Conservation (phyloP, 441 rosid species). For the Viola pubescens region DNA sequence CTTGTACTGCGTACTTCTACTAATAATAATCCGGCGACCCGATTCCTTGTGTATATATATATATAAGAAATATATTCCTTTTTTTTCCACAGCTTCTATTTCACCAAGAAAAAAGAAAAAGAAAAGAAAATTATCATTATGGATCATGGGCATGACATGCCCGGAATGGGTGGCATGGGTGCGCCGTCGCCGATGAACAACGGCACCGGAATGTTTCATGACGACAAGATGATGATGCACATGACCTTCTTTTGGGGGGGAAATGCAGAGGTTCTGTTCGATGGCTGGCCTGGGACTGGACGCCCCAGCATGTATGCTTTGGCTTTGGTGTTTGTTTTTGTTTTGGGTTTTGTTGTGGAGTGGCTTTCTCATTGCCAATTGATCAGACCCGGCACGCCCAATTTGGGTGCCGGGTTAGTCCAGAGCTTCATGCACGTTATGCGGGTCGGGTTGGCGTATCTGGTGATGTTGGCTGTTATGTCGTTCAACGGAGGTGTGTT, state of each 20-base stretch:
- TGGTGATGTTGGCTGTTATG: constrained; percentile 55
- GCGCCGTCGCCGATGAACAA: constrained; percentile 19
- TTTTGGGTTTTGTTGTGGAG: constrained; percentile 32
- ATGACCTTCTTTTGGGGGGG: constrained; percentile 61
- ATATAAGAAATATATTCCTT: too few relatives aligned
- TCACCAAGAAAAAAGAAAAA: too few relatives aligned
- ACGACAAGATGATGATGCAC: constrained; percentile 38
- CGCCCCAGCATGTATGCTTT: constrained; percentile 38
- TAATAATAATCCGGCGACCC: too few relatives aligned
- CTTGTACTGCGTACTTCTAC: too few relatives aligned
- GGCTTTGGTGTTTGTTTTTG: constrained; percentile 38
- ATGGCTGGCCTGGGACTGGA: constrained; percentile 48
- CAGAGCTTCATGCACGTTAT: constrained; percentile 32
- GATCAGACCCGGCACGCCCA: constrained; percentile 15
- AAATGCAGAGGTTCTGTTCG: constrained; percentile 39
- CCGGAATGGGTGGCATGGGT: constrained; percentile 28
- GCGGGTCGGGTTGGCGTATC: constrained; percentile 31
- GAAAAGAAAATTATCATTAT: neutral
- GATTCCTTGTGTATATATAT: too few relatives aligned
- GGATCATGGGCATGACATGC: constrained; percentile 7
- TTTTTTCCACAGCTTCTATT: too few relatives aligned
- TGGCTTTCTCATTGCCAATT: constrained; percentile 31
- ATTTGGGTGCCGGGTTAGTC: constrained; percentile 21
- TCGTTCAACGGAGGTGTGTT: constrained; percentile 54
- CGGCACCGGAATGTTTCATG: constrained; percentile 9